Conservation (phyloP, 305 asterid species). For the Fraxinus paxiana region DNA sequence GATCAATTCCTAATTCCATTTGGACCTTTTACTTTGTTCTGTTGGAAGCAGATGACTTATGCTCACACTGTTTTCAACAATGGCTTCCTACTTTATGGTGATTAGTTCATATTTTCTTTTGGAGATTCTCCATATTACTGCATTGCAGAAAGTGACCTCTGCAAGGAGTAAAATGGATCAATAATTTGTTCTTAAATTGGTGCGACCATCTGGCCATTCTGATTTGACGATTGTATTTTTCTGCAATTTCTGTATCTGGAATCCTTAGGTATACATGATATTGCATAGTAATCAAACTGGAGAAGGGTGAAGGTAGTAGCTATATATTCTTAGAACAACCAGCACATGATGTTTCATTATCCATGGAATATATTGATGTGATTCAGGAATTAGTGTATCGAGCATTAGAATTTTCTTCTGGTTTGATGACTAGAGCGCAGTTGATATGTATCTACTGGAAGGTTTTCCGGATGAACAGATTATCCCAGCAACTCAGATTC, state of each 20-base stretch:
- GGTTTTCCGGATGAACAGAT: neutral
- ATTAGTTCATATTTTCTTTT: neutral
- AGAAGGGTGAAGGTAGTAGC: neutral
- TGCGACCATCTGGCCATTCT: neutral
- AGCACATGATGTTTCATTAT: neutral
- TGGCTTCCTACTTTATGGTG: neutral
- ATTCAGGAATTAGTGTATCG: neutral
- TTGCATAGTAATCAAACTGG: neutral
- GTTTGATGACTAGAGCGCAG: neutral
- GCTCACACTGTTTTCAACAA: neutral
- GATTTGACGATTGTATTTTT: neutral
- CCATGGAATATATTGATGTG: neutral
- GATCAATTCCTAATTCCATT: neutral
- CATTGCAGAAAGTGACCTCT: neutral
- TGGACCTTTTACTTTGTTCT: neutral
- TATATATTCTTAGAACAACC: neutral
- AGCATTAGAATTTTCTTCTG: neutral
- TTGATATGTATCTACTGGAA: neutral
- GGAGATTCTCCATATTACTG: neutral
- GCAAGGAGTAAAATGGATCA: neutral
- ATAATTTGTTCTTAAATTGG: neutral
- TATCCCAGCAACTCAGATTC: neutral
- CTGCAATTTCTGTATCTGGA: neutral
- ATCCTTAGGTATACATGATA: neutral
- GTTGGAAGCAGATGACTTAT: neutral